Evolutionary conservation across 306 rosid genomes (phyloP).

Genomic region (Vicia faba): DNA sequence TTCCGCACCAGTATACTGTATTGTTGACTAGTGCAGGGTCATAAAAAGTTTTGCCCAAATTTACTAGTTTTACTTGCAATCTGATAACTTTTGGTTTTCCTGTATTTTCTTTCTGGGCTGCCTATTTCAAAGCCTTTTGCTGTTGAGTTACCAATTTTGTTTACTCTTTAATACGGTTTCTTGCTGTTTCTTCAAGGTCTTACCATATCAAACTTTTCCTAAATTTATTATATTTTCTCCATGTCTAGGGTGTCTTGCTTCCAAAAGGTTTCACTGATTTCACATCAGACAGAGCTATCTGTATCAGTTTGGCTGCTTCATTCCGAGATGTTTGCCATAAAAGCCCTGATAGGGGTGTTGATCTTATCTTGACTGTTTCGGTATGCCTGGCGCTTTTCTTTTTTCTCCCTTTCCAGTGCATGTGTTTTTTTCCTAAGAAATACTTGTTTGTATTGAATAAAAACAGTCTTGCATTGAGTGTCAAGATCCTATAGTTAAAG

Average conservation of each 20-base stretch:
- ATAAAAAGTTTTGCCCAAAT: constrained; percentile 10
- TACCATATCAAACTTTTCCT: constrained; percentile 21
- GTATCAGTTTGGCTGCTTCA: constrained; percentile 86
- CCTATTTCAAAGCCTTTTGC: constrained; percentile 16
- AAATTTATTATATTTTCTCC: constrained; percentile 38
- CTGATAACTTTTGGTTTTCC: not conserved
- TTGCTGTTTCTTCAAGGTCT: constrained; percentile 24
- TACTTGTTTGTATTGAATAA: constrained; percentile 32
- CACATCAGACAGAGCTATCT: constrained; percentile 61
- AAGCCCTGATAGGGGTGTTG: constrained; percentile 94
- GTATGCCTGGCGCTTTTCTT: constrained; percentile 51
- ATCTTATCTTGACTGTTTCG: constrained; percentile 91
- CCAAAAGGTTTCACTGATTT: constrained; percentile 69
- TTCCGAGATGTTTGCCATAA: constrained; percentile 87
- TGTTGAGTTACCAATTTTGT: constrained; percentile 27
- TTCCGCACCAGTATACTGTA: not conserved
- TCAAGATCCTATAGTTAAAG: constrained; percentile 69
- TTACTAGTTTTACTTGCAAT: not conserved
- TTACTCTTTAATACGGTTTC: constrained; percentile 6
- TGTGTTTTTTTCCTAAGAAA: constrained; percentile 35
- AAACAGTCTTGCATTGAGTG: constrained; percentile 85
- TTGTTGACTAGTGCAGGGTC: constrained; percentile 12
- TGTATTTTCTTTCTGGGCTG: not conserved
- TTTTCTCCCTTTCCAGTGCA: constrained; percentile 35
- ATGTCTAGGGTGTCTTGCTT: constrained; percentile 65